These are phyloP conservation scores for Carex kokanica DNA, from an alignment of 176 grass and related monocot species.

Conservation along the genomic window DNA sequence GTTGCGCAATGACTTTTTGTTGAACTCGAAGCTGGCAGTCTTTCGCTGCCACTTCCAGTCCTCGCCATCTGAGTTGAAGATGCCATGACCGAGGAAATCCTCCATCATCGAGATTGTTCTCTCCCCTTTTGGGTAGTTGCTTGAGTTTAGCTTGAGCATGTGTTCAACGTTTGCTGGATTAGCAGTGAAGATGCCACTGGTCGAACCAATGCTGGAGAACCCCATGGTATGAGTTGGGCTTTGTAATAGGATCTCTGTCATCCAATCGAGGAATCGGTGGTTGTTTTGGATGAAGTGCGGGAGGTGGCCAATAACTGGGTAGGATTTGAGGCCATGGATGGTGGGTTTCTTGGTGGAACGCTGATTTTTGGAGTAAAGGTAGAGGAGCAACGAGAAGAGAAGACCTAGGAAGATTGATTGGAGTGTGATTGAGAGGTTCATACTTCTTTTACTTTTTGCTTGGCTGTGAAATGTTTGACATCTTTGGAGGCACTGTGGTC, in stretches of 20 bases:
- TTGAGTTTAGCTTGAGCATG: constrained; percentile 35
- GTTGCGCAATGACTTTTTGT: constrained; percentile 29
- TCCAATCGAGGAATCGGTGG: constrained; percentile 41
- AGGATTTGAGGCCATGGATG: constrained; percentile 19
- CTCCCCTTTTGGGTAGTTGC: constrained; percentile 37
- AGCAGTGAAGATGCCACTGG: constrained; percentile 28
- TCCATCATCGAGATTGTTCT: constrained; percentile 10
- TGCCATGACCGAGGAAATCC: constrained; percentile 44
- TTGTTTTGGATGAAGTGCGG: constrained; percentile 39
- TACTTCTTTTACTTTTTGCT: background rate
- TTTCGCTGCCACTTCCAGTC: constrained; percentile 43
- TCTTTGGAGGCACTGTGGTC: background rate
- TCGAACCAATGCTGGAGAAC: constrained; percentile 21
- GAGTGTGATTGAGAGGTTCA: constrained; percentile 14
- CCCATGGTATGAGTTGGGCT: constrained; percentile 33
- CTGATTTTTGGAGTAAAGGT: constrained; percentile 8
- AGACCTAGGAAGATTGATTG: background rate
- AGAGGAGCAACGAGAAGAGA: constrained; percentile 9
- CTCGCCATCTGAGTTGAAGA: constrained; percentile 47
- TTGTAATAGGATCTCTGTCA: constrained; percentile 11
- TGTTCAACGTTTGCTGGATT: constrained; percentile 46
- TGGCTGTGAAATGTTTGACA: background rate
- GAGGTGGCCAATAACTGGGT: constrained; percentile 41
- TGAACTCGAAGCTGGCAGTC: constrained; percentile 45
- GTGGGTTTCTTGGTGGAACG: constrained; percentile 8